Evolutionary conservation across 1,284 basidiomycete species (phyloP).

Genomic region (Pisolithus thermaeus): DNA sequence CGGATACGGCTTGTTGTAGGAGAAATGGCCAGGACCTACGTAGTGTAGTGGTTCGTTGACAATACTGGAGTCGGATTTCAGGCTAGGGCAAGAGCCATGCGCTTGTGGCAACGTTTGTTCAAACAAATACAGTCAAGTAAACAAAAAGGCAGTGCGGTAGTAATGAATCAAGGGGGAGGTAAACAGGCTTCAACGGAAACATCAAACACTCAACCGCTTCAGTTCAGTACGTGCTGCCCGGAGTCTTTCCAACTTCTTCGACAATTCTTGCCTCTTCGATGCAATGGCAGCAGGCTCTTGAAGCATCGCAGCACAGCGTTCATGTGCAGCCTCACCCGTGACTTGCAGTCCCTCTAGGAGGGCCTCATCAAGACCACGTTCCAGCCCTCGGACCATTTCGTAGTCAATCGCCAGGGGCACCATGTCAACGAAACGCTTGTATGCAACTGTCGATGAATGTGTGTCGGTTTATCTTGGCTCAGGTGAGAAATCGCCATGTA

Average conservation of each 20-base stretch:
- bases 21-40: too few relatives aligned
- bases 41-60: too few relatives aligned
- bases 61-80: too few relatives aligned
- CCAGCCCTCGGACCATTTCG: slow-evolving; percentile 46
- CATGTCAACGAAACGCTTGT: slow-evolving; percentile 62
- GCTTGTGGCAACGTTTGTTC: too few relatives aligned
- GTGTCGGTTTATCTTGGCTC: background rate
- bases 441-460: slow-evolving; percentile 43
- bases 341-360: slow-evolving; percentile 42
- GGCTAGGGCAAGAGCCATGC: too few relatives aligned
- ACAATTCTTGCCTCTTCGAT: slow-evolving; percentile 42
- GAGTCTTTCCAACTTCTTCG: slow-evolving; percentile 49
- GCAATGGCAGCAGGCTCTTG: slow-evolving; percentile 48
- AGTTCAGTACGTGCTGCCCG: slow-evolving; percentile 47
- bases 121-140: too few relatives aligned
- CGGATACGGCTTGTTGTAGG: too few relatives aligned
- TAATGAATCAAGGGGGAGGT: too few relatives aligned
- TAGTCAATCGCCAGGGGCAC: slow-evolving; percentile 60
- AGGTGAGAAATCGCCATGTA: background rate
- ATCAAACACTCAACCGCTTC: slow-evolving; percentile 4
- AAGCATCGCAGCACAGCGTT: slow-evolving; percentile 44
- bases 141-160: too few relatives aligned
- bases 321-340: slow-evolving; percentile 19
- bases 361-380: slow-evolving; percentile 38
- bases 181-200: background rate